A percentile compares a stretch with the other conserved stretches of the same genome.
These are phyloP conservation scores for Jaltomata sinuosa DNA, from an alignment of 257 asterid genomes.

Conservation along the genomic window DNA sequence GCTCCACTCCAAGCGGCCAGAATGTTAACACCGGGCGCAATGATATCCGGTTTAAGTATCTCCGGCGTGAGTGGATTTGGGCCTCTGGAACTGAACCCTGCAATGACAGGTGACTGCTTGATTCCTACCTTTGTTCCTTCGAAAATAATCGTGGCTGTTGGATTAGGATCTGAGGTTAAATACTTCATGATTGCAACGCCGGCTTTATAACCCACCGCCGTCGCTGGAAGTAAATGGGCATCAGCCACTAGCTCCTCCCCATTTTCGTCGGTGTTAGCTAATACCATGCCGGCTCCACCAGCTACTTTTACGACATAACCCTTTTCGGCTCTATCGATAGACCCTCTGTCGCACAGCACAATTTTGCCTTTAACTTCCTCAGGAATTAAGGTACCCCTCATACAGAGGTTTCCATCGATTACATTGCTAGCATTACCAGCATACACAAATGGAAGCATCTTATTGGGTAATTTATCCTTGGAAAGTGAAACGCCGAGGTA, in stretches of 20 bases:
- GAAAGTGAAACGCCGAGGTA: slow-evolving; percentile 69
- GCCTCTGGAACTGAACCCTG: slow-evolving; percentile 73
- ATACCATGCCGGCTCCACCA: slow-evolving; percentile 58
- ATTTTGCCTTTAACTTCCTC: slow-evolving; percentile 52
- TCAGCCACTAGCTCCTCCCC: slow-evolving; percentile 71
- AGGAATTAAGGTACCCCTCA: slow-evolving; percentile 51
- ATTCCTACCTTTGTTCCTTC: slow-evolving; percentile 54
- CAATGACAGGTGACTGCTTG: slow-evolving; percentile 58
- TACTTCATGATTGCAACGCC: slow-evolving; percentile 37
- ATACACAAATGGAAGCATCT: slow-evolving; percentile 59
- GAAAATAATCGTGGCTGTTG: slow-evolving; percentile 42
- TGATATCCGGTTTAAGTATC: slow-evolving; percentile 57
- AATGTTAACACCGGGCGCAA: slow-evolving; percentile 73
- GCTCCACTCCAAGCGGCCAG: slow-evolving; percentile 60
- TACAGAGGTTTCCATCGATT: slow-evolving; percentile 60
- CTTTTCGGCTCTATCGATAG: slow-evolving; percentile 43
- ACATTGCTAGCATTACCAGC: slow-evolving; percentile 60
- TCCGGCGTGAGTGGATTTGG: slow-evolving; percentile 47
- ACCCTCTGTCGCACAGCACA: slow-evolving; percentile 64
- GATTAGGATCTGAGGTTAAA: slow-evolving; percentile 24
- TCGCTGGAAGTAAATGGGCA: slow-evolving; percentile 58
- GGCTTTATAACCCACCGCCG: slow-evolving; percentile 36
- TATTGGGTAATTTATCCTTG: slow-evolving; percentile 27
- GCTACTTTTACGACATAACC: slow-evolving; percentile 54
- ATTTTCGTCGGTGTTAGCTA: slow-evolving; percentile 49